These are phyloP conservation scores for Pseudogymnoascus sp. DNA, from an alignment of 2,329 filamentous ascomycete species.

Conservation along the genomic window DNA sequence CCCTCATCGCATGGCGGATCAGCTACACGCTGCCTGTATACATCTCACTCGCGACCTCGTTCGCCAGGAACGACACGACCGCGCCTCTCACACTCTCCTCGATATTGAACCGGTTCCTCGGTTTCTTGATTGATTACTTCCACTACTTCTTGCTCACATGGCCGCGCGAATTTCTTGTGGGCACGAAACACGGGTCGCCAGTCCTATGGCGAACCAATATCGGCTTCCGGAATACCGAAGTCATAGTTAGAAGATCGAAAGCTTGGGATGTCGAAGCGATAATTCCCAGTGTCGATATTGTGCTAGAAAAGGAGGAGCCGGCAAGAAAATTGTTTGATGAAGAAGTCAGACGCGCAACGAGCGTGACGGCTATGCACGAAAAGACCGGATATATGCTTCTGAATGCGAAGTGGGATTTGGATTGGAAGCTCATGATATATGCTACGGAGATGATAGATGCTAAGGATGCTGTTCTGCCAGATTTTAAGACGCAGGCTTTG, in stretches of 20 bases:
- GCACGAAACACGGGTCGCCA: slow-evolving; percentile 51
- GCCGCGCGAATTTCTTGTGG: slow-evolving; percentile 65
- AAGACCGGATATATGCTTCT: slow-evolving; percentile 88
- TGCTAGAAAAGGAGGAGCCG: slow-evolving; percentile 38
- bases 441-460: slow-evolving; percentile 45
- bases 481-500: slow-evolving; percentile 64
- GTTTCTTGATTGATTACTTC: slow-evolving; percentile 67
- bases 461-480: slow-evolving; percentile 40
- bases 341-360: slow-evolving; percentile 60
- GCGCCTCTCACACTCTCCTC: background rate
- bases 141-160: slow-evolving; percentile 65
- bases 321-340: slow-evolving; percentile 51
- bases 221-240: slow-evolving; percentile 71
- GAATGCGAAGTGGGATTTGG: slow-evolving; percentile 78
- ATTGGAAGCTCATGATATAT: slow-evolving; percentile 72
- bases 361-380: slow-evolving; percentile 55
- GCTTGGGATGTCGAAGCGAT: slow-evolving; percentile 54
- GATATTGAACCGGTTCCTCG: slow-evolving; percentile 43
- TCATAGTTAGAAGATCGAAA: slow-evolving; percentile 71
- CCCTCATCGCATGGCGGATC: slow-evolving; percentile 60
- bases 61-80: background rate
- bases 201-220: slow-evolving; percentile 64
- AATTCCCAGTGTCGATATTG: slow-evolving; percentile 44
- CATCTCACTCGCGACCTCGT: slow-evolving; percentile 38
- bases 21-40: slow-evolving; percentile 68